Base-by-base conservation (phyloP, 495 filamentous ascomycete genomes). In the Talaromyces stipitatus region DNA sequence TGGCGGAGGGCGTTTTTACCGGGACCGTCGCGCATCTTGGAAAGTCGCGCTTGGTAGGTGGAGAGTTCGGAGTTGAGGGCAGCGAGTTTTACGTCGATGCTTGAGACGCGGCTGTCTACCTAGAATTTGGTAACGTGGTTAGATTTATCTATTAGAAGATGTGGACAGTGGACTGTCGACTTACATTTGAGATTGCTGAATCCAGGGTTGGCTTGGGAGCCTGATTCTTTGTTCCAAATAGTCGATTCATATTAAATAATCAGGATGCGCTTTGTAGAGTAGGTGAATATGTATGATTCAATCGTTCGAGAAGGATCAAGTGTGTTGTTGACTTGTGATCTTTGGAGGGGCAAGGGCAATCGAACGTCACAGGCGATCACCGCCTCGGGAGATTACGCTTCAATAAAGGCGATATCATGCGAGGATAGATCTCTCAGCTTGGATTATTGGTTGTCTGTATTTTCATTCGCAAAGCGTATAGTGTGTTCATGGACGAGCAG, bases 11-110 rank as follows among this genome's bases (percentile, higher is more conserved):
- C 94, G 6, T 81, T 85, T 64, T 99, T 97, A 57, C 92, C 95
- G 0, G 95, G 94, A 0, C 94, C 94, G 60, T 97, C 92, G 63
- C 94, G 90, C 90, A 97, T 95, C 71, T 95, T 95, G 63, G 84
- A 63, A 52, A 99, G 84, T 62, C 91, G 90, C 57, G 83, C 70
- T 71, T 97, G 92, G 79, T 96, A 95, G 28, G 85, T 85, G 2
- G 83, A 78, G 4, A 99, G 90, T 72, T 99, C 94, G 58, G 87
- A 85, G 75, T 94, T 97, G 20, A 97, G 82, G 55, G 88, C 86
- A 23, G 91, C 84, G 58, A 97, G 89, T 69, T 97, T 96, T 50
- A 97, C 91, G 72, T 99, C 95, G 76, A 97, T 85, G 59, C 86
- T 87, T 60, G 90, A 83, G 64, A 97, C 84, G 59, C 91, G 89